phyloP scores from a whole-genome alignment of 495 filamentous ascomycete species.

The Rusavskia elegans region DNA sequence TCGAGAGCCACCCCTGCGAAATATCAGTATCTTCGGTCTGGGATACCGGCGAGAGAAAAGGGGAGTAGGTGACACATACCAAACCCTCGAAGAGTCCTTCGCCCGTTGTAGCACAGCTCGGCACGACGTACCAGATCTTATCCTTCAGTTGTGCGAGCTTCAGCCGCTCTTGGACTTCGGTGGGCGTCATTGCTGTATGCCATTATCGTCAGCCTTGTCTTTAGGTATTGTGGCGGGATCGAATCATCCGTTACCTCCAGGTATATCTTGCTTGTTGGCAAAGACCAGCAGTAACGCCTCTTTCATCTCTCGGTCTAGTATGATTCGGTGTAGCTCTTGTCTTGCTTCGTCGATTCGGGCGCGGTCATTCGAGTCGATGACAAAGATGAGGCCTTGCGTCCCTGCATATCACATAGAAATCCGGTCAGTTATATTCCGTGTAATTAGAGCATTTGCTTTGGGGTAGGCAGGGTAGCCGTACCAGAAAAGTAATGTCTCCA shows the following conservation, averaged over 20 bases:
- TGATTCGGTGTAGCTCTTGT: slow-evolving; percentile 83
- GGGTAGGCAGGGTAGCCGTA: slow-evolving; percentile 20
- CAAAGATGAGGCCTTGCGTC: slow-evolving; percentile 95
- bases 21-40: not conserved
- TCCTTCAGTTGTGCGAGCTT: slow-evolving; percentile 75
- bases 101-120: slow-evolving; percentile 84
- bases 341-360: slow-evolving; percentile 77
- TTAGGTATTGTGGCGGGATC: slow-evolving; percentile 12
- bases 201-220: not conserved
- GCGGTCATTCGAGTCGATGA: slow-evolving; percentile 83
- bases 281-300: slow-evolving; percentile 88
- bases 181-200: slow-evolving; percentile 58
- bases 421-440: not conserved
- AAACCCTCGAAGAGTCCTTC: slow-evolving; percentile 91
- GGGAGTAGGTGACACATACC: slow-evolving; percentile 29
- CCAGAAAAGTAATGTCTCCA: slow-evolving; percentile 99
- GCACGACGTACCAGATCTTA: slow-evolving; percentile 91
- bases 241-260: slow-evolving; percentile 49
- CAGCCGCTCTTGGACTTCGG: slow-evolving; percentile 73
- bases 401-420: slow-evolving; percentile 26
- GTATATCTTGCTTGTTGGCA: slow-evolving; percentile 94
- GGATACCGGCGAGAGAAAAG: not conserved
- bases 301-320: slow-evolving; percentile 96
- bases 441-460: not conserved
- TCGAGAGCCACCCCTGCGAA: slow-evolving; percentile 67